Conservation (phyloP, 2,329 filamentous ascomycete species). For the Zelopaecilomyces penicillatus region DNA sequence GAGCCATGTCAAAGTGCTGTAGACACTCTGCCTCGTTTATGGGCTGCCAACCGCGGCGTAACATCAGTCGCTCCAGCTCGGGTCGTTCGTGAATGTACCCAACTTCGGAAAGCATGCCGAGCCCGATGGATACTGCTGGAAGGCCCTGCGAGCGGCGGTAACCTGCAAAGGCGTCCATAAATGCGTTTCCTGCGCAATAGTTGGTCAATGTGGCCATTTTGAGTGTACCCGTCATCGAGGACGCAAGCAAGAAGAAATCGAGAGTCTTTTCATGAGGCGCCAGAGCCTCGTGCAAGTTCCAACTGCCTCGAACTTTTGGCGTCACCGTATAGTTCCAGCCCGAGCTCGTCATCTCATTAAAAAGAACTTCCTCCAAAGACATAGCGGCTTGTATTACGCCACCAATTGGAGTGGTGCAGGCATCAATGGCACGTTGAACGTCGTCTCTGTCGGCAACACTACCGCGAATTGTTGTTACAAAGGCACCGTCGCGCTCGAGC, state of each 20-base stretch:
- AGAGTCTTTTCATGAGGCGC: conserved; percentile 5
- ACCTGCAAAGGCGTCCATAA: conserved; percentile 26
- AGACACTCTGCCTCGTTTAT: conserved; percentile 25
- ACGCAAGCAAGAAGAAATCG: conserved; percentile 23
- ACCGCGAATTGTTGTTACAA: conserved; percentile 15
- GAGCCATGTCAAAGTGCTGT: conserved; percentile 18
- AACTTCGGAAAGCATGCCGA: conserved; percentile 28
- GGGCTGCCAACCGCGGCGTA: conserved; percentile 26
- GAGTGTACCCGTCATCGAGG: conserved; percentile 19
- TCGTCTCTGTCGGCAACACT: conserved; percentile 11
- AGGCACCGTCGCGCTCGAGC: conserved; percentile 15
- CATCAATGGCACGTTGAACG: conserved; percentile 12
- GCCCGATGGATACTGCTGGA: conserved; percentile 19
- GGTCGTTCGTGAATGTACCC: conserved; percentile 28
- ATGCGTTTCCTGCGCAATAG: conserved; percentile 23
- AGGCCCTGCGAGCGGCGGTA: conserved; percentile 18
- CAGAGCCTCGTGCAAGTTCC: conserved; percentile 17
- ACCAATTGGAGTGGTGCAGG: conserved; percentile 9
- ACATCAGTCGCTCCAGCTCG: conserved; percentile 25
- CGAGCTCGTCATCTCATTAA: conserved; percentile 16
- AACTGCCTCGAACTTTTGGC: conserved; percentile 16
- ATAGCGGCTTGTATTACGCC: conserved; percentile 28
- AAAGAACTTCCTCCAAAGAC: conserved; percentile 20
- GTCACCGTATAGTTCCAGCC: conserved; percentile 15
- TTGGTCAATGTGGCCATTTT: conserved; percentile 23